Conservation (phyloP, 2,329 filamentous ascomycete genomes). For the Drechslerella stenobrocha region DNA sequence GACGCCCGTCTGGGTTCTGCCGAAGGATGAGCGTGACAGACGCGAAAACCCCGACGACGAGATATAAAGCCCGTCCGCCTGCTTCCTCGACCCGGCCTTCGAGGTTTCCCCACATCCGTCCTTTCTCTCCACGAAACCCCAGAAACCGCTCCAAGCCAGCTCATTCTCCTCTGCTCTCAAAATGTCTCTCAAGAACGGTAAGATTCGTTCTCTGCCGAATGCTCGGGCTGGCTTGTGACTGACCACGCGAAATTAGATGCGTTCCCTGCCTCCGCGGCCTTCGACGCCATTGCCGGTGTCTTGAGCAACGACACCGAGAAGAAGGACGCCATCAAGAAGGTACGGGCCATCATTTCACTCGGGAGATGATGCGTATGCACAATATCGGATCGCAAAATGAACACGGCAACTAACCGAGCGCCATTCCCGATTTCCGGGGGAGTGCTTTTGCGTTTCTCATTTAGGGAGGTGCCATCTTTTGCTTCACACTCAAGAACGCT, state of each 20-base stretch:
- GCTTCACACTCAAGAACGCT: slow-evolving; percentile 88
- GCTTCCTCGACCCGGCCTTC: too few species aligned
- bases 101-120: neutral
- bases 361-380: neutral
- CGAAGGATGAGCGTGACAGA: neutral
- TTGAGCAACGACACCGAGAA: slow-evolving; percentile 73
- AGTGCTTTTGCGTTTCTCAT: neutral
- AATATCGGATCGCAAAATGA: slow-evolving; percentile 5
- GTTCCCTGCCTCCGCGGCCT: slow-evolving; percentile 87
- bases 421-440: slow-evolving; percentile 10
- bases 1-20: neutral
- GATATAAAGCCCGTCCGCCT: neutral
- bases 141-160: neutral
- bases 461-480: slow-evolving; percentile 79
- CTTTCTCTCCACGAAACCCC: neutral
- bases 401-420: slow-evolving; percentile 8
- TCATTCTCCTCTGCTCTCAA: neutral
- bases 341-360: slow-evolving; percentile 10
- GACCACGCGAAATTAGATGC: slow-evolving; percentile 61
- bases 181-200: slow-evolving; percentile 46
- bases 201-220: neutral
- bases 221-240: slow-evolving; percentile 2
- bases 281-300: slow-evolving; percentile 79
- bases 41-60: neutral
- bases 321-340: slow-evolving; percentile 77